A percentile compares a stretch with the other conserved stretches of the same genome.
These are phyloP conservation scores for Aspergillus ochraceus DNA, from an alignment of 2,329 filamentous ascomycete genomes.

Conservation along the genomic window DNA sequence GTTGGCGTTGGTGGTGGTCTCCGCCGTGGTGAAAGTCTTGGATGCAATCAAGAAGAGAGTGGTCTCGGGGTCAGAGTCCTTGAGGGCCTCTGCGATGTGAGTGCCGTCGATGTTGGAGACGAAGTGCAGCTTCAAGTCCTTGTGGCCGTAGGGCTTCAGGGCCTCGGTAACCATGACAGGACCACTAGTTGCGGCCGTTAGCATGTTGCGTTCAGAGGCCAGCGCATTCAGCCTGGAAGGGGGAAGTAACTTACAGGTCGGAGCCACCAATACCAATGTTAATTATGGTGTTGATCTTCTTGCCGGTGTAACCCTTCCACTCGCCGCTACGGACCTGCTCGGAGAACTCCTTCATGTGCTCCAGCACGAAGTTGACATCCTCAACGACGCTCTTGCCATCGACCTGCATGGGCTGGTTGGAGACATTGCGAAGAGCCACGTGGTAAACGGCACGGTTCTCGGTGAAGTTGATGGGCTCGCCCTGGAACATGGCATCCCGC, in stretches of 20 bases:
- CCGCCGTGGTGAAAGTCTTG: slow-evolving; percentile 98
- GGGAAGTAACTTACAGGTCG: slow-evolving; percentile 72
- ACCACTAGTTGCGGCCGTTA: slow-evolving; percentile 57
- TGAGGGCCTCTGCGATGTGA: slow-evolving; percentile 91
- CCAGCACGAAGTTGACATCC: slow-evolving; percentile 83
- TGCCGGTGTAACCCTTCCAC: slow-evolving; percentile 97
- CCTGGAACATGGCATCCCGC: slow-evolving; percentile 94
- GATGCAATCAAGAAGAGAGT: slow-evolving; percentile 98
- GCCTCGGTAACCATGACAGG: slow-evolving; percentile 99
- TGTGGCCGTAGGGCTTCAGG: slow-evolving; percentile 88
- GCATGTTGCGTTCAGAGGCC: slow-evolving; percentile 1
- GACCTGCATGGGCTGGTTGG: slow-evolving; percentile 77
- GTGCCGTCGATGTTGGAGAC: slow-evolving; percentile 99
- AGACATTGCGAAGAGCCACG: slow-evolving; percentile 85
- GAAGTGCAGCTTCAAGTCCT: slow-evolving; percentile 88
- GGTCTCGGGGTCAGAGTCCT: slow-evolving; percentile 87
- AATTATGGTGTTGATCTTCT: slow-evolving; percentile 94
- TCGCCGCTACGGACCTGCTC: slow-evolving; percentile 90
- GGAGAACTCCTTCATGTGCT: slow-evolving; percentile 98
- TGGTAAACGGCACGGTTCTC: slow-evolving; percentile 96
- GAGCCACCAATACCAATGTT: slow-evolving; percentile 98
- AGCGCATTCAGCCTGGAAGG: background rate
- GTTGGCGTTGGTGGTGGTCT: slow-evolving; percentile 96
- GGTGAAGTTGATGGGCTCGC: slow-evolving; percentile 99
- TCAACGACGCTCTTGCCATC: slow-evolving; percentile 92